Conservation (phyloP, 2,329 filamentous ascomycete species). For the Cyclaneusma minus region DNA sequence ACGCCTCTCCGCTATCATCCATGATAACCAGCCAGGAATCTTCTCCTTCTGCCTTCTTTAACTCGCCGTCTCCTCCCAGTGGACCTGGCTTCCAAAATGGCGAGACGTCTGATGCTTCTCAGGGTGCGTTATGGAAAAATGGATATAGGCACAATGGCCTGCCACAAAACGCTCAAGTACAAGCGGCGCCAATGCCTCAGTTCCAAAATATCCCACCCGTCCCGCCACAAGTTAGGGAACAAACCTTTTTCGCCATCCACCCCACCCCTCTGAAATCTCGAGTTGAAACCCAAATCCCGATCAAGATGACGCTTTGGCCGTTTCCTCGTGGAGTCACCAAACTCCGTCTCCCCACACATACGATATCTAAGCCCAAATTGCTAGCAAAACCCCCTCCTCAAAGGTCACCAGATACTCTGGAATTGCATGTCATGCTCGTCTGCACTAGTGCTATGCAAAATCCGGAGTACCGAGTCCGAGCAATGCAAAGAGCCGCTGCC, state of each 20-base stretch:
- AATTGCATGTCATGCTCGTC: conserved; percentile 68
- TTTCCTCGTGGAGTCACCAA: conserved; percentile 63
- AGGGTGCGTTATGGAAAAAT: conserved; percentile 5
- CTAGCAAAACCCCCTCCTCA: conserved; percentile 56
- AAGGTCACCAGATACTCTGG: conserved; percentile 57
- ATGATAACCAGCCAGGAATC: conserved; percentile 35
- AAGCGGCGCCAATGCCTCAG: conserved; percentile 16
- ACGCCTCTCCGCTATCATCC: conserved; percentile 37
- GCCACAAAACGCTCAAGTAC: no score
- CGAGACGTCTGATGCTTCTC: conserved; percentile 9
- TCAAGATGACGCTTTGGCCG: conserved; percentile 63
- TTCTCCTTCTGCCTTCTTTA: conserved; percentile 32
- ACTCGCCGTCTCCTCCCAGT: conserved; percentile 29
- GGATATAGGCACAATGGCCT: no score
- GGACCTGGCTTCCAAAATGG: conserved; percentile 23
- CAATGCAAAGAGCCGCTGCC: conserved; percentile 34
- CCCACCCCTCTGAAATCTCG: conserved; percentile 68
- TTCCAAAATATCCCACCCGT: conserved; percentile 14
- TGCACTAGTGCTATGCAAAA: conserved; percentile 87
- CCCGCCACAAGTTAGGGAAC: no score
- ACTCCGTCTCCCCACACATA: conserved; percentile 75
- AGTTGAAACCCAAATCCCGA: conserved; percentile 91
- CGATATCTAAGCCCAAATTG: conserved; percentile 88
- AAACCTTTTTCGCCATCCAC: conserved; percentile 35
- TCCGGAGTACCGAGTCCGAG: conserved; percentile 46